Evolutionary conservation across 2,329 filamentous ascomycete genomes (phyloP), one percentile per base, ranked within the genome.

Genomic region (Penicillium paneum): DNA sequence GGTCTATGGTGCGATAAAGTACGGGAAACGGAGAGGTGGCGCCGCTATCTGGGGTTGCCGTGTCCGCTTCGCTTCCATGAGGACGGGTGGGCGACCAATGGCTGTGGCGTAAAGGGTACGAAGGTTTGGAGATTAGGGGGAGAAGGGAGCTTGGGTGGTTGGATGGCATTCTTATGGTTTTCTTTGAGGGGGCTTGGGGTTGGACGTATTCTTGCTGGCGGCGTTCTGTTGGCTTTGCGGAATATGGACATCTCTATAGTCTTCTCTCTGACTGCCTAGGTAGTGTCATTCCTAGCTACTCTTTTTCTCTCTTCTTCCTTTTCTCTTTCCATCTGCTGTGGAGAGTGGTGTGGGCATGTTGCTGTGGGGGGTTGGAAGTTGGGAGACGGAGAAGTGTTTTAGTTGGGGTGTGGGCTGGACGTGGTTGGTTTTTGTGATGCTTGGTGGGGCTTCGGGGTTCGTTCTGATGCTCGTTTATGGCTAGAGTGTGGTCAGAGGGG

Each of bases 1-100:
- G 34, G 21, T 40, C 26, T 44, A 21, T 21, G 2, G 8, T 11
- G 17, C n/a, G 29, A 2, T 35, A 35, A 24, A 24, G 24, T 31
- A 29, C 8, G 26, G 49, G 46, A 47, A 56, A 34, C 32, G 45
- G 52, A 34, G 39, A 45, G 19, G 48, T 44, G 34, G 13, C 46
- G 67, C 72, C 71, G 64, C 69, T 65, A 66, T 67, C 62, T 71
- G 71, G 71, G 70, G 71, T 72, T 73, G 69, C 69, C 68, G 60
- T 60, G 65, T 70, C 69, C 64, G 66, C 73, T 75, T 68, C 66
- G 49, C 65, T 62, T 64, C 72, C 60, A 72, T 76, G 73, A 73
- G 71, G 72, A 71, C 64, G 47, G 57, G 38, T 59, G 8, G 66
- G 72, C 69, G 73, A 73, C 72, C 66, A 76, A 76, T 74, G 74